Evolutionary conservation across 2,329 filamentous ascomycete species (phyloP), one percentile per base, ranked within the genome.

Genomic region (Aspergillus sp.): DNA sequence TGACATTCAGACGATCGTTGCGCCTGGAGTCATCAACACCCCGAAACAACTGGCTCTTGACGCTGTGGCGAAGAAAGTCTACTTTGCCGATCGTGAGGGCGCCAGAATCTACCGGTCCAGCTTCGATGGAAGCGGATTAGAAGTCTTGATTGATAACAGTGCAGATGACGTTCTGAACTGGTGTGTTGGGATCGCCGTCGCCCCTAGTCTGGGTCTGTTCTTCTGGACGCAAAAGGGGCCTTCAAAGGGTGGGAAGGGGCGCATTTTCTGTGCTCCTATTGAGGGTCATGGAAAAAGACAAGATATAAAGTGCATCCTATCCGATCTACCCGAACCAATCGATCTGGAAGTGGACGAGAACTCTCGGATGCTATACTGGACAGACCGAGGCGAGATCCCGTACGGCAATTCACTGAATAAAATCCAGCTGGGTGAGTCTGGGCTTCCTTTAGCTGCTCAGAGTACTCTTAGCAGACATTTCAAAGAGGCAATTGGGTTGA

Each of bases 141-240:
- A 69, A 43, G 52, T 65, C 5, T 32, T 79, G n/a, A 42, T 77
- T 6, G 53, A 69, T 40, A 64, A 58, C 1, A 66, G 58, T 5
- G 44, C 66, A 49, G 51, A 58, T 9, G 69, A 75, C 42, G 30
- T 48, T 33, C 54, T 46, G 26, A 57, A 65, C 4, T 80, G 77
- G 77, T 79, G 76, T 43, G 78, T 83, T 7, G 79, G 80, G 1
- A 68, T 83, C 33, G 59, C 73, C 0, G 65, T 83, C 0, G 70
- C 71, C 3, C 60, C 61, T 0, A 46, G 58, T 0, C 59, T 61
- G 1, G 68, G 69, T 10, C 68, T 71, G 34, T 65, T 83, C 37
- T 82, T 76, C 66, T 83, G 79, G 79, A 78, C 75, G 0, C 79
- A 82, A 40, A 82, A 83, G 52, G 79, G 80, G 0, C 61, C 67